Base-by-base conservation (phyloP, 768 basidiomycete species). In the Pisolithus sp. region DNA sequence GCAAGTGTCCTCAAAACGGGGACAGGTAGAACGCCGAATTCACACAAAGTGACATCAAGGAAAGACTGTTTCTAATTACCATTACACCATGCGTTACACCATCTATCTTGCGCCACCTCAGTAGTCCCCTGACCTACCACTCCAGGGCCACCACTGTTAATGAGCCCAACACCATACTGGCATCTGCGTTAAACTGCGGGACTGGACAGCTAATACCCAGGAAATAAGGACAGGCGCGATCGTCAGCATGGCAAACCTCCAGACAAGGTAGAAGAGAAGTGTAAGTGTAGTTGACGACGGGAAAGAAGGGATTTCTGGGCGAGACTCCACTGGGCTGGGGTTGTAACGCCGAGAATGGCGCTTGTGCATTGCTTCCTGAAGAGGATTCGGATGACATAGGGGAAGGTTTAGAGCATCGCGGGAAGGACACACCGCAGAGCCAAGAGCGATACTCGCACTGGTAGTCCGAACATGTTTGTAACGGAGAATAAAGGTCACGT, bases 381-480 rank as follows among this genome's bases (percentile, higher is more conserved):
- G 58, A 37, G 4, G 71, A 50, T 0, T 68, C 52, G 13, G 69
- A 64, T 0, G 71, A 67, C 51, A 73, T 67, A 5, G 68, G 62
- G 7, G 64, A 57, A 26, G 68, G 57, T 46, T 93, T 89, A 13
- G 77, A 75, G 54, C 91, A 93, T 24, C 91, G 80, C 12, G 88
- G 80, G 60, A 94, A 77, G 8, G 83, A 80, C 15, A 85, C 69
- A 20, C 80, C 64, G 67, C 92, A 94, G 31, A 88, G 76, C 89
- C 89, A 94, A 31, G 70, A 73, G 31, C 85, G 77, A 64, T 93
- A 94, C 21, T 80, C 81, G 20, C 66, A 66, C 55, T 84, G 79
- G 59, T 92, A 93, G 63, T 88, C 84, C 13, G 78, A 74, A 61
- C 92, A 93, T 4, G 81, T 79, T 24, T 86, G 80, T 20, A 92